Evolutionary conservation across 2,329 filamentous ascomycete species (phyloP), one percentile per base, ranked within the genome.

Genomic region (Cercospora sp.): DNA sequence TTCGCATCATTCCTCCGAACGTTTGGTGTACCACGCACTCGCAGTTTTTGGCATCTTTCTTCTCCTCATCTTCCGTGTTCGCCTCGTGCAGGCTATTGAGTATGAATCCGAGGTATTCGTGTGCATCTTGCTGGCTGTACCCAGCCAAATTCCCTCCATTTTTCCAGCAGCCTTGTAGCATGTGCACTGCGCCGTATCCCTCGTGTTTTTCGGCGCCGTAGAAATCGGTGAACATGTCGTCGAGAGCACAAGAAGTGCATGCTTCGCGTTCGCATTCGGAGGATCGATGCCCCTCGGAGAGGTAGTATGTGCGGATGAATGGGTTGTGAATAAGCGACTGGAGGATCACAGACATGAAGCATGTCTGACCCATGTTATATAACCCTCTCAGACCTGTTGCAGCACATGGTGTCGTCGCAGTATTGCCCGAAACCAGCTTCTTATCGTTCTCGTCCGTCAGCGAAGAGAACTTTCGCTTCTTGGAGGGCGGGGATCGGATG

Each of bases 301-400:
- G 89, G 79, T 97, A 98, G 80, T 92, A 98, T 74, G 94, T 94
- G 68, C 92, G 89, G 31, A 99, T 86, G 55, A 97, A 86, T 0
- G 94, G 94, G 77, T 98, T 97, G 81, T 97, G 94, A 64, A 98
- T 87, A 74, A 99, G 89, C 66, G 91, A 93, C 79, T 98, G 95
- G 16, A 99, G 85, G 59, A 98, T 93, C 31, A 97, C 94, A 74
- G 95, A 96, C 86, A 98, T 94, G 80, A 97, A 99, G 82, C 94
- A 99, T 10, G 95, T 98, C 67, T 96, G 93, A n/a, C 94, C 95
- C 78, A 97, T 94, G 77, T 98, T 99, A 80, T 96, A 97, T 69
- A 99, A 90, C 33, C 94, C 94, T 39, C 95, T 89, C 45, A 97
- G 87, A 9, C 95, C 94, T 72, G 91, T 93, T 18, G 93, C 93